Evolutionary conservation across 2,329 filamentous ascomycete species (phyloP), one percentile per base, ranked within the genome.

Genomic region (Trichophyton mentagrophytes): DNA sequence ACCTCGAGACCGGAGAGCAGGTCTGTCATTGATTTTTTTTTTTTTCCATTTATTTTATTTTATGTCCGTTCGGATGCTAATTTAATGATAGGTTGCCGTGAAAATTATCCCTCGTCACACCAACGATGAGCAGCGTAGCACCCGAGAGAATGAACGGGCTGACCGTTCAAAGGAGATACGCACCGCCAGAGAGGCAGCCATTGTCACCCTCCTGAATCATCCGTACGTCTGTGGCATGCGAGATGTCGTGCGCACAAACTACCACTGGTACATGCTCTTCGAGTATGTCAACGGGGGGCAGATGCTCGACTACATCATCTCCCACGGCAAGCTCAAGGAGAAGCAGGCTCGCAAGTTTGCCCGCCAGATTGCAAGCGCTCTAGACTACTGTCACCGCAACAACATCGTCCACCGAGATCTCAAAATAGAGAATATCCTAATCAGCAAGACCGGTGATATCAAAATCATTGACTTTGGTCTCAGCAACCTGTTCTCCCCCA

Each of bases 231-330:
- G 93, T 72, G 90, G 89, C 62, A 88, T 99, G 82, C 85, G 90
- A 66, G 93, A 99, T 76, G 90, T 96, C 27, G 88, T 97, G 61
- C 87, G 91, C 61, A 97, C 93, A 58, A 92, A 93, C 69, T 93
- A 96, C 72, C 93, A 99, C 75, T 99, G 93, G 93, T 99, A 99
- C 76, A 99, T 99, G 93, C 85, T 99, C 58, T 99, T 96, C 71
- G 93, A 99, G 77, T 96, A 93, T 73, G 93, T 99, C 74, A 96
- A 99, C 71, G 93, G 93, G 56, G 93, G 93, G 17, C 93, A 99
- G 76, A 97, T 99, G 93, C 85, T 99, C 64, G 93, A 99, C 77
- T 99, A 97, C 76, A 99, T 99, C 73, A 99, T 99, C 71, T 96
- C 91, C 2, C 93, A 99, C 70, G 93, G 92, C 62, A 89, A 95